Evolutionary conservation across 768 basidiomycete species (phyloP).

Genomic region (Suillus paluster): DNA sequence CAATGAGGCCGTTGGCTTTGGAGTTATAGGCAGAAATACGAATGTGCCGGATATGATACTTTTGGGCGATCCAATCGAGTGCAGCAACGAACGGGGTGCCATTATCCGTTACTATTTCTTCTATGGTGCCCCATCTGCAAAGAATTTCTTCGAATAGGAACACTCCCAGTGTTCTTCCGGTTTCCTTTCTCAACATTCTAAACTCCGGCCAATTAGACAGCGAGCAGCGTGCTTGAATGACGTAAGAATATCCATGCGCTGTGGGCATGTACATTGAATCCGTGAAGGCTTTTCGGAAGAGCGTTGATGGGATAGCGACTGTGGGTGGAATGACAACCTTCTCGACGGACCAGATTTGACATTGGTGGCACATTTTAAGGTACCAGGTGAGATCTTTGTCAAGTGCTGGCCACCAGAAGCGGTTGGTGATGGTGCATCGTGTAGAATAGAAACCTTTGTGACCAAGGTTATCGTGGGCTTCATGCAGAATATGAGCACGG

Average conservation of each 20-base stretch:
- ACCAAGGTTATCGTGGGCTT: constrained; percentile 8
- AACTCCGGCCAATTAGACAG: constrained; percentile 40
- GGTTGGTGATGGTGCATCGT: constrained; percentile 10
- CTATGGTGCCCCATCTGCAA: constrained; percentile 44
- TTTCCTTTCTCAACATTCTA: constrained; percentile 32
- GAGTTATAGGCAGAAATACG: constrained; percentile 48
- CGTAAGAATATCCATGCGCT: constrained; percentile 34
- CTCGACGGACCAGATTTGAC: constrained; percentile 33
- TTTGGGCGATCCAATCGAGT: constrained; percentile 25
- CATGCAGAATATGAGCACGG: neutral
- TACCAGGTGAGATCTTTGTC: constrained; percentile 35
- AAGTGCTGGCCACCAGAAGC: constrained; percentile 37
- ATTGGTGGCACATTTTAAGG: constrained; percentile 41
- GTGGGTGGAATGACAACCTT: constrained; percentile 30
- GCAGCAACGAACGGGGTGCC: constrained; percentile 33
- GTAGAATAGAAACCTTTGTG: constrained; percentile 13
- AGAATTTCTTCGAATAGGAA: constrained; percentile 40
- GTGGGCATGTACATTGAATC: constrained; percentile 47
- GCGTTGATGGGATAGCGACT: neutral
- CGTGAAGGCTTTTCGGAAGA: constrained; percentile 35
- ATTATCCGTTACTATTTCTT: constrained; percentile 49
- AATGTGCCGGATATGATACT: constrained; percentile 43
- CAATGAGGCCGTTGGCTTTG: neutral
- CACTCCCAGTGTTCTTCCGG: constrained; percentile 25
- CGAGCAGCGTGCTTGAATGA: constrained; percentile 42